These are phyloP conservation scores for Schizophyllum amplum DNA, from an alignment of 1,284 basidiomycete species.

Conservation along the genomic window DNA sequence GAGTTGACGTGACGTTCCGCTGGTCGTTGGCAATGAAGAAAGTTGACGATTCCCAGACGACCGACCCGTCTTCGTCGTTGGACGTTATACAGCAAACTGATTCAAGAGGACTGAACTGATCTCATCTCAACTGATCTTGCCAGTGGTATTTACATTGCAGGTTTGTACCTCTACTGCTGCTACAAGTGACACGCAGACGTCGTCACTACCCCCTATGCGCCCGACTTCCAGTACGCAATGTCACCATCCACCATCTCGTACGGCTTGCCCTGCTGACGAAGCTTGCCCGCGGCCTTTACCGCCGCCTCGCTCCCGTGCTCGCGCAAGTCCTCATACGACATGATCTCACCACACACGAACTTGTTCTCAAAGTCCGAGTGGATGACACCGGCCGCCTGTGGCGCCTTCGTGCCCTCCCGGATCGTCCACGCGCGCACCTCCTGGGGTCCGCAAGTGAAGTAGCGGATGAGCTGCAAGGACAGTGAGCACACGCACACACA, in stretches of 20 bases:
- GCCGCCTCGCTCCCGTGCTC: slow-evolving; percentile 86
- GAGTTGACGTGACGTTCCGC: too few species aligned
- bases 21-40: too few species aligned
- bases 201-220: slow-evolving; percentile 41
- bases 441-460: slow-evolving; percentile 95
- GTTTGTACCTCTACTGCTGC: not conserved
- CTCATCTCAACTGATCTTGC: too few species aligned
- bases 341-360: slow-evolving; percentile 99
- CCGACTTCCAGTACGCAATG: slow-evolving; percentile 80
- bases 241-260: slow-evolving; percentile 89
- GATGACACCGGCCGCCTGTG: slow-evolving; percentile 97
- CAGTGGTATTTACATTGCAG: not conserved
- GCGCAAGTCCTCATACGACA: slow-evolving; percentile 87
- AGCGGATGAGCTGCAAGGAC: slow-evolving; percentile 79
- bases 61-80: too few species aligned
- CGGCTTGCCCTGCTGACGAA: slow-evolving; percentile 94
- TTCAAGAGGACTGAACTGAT: too few species aligned
- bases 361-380: slow-evolving; percentile 98
- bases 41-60: too few species aligned
- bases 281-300: slow-evolving; percentile 94
- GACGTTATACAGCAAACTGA: too few species aligned
- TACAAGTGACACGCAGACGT: not conserved
- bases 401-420: slow-evolving; percentile 88
- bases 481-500: not conserved
- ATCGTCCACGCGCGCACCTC: slow-evolving; percentile 99